A percentile compares a stretch with the other conserved stretches of the same genome.
Evolutionary conservation across 1,284 basidiomycete species (phyloP).

Genomic region (Cyathus olla): DNA sequence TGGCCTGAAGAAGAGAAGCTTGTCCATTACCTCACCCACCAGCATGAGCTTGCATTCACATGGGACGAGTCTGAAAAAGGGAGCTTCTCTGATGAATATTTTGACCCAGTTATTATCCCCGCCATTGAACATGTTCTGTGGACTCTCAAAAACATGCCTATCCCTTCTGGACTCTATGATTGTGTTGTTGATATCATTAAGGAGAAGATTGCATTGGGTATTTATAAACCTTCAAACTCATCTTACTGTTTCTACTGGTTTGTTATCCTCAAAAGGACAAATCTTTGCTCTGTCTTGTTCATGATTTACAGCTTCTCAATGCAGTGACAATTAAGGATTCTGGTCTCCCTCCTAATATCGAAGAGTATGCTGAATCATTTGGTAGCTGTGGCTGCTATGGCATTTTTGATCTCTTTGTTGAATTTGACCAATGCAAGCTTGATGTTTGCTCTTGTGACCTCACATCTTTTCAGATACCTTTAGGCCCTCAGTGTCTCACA

Average conservation of each 20-base stretch:
- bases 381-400: slow-evolving; percentile 14
- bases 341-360: too few species aligned
- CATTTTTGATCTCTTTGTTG: slow-evolving; percentile 22
- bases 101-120: not conserved
- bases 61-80: not conserved
- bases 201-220: too few species aligned
- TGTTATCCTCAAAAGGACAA: too few species aligned
- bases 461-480: slow-evolving; percentile 25
- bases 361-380: slow-evolving; percentile 12
- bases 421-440: slow-evolving; percentile 20
- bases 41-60: not conserved
- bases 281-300: slow-evolving; percentile 19
- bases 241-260: too few species aligned
- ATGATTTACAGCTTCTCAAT: slow-evolving; percentile 18
- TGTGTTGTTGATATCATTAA: not conserved
- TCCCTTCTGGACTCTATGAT: not conserved
- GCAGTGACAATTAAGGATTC: slow-evolving; percentile 15
- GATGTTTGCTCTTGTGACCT: too few species aligned
- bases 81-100: not conserved
- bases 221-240: too few species aligned
- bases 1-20: not conserved
- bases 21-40: not conserved
- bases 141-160: not conserved
- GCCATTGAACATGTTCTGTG: not conserved
- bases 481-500: slow-evolving; percentile 4